Evolutionary conservation across 169 alveolate species (phyloP), one percentile per base, ranked within the genome.

Genomic region (Babesia sp.): DNA sequence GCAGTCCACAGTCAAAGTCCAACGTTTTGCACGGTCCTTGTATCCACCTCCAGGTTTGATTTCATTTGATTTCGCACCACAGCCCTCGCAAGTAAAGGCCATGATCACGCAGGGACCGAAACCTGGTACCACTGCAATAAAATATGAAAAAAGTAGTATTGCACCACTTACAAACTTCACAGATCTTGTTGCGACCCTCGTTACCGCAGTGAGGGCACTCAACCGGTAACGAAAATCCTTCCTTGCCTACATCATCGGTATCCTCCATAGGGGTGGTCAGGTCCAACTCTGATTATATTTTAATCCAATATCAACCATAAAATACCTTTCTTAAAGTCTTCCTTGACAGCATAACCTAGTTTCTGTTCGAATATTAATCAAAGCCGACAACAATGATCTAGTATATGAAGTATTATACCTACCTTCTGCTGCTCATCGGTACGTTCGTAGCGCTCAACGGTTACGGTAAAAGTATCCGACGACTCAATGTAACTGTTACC

Each of bases 31-130:
- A 51, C 88, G 89, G 39, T 93, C 96, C 58, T 96, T 91, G 59
- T 95, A 92, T 41, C 97, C 98, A 3, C 99, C 99, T 28, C 98
- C 97, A 3, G 98, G 96, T 81, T 97, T 97, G 24, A 98, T 93
- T 73, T 96, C 99, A 48, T 96, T 95, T 18, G 96, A 90, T 74
- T 94, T 95, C 36, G 92, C 91, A 26, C 99, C 99, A 79, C 99
- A 98, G 58, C 46, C 72, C 29, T 91, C 96, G 59, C 99, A 97
- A 53, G 88, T 90, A 81, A 96, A 96, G 33, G 98, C 92, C 95
- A 95, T 94, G 24, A 97, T 94, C 56, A 95, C 87, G 48, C 98
- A 94, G 60, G 93, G 94, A 68, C 97, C 95, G 81, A 97, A 96
- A 71, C 98, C 98, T 14, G 99, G 99, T 59, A 98, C 95, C 45